Evolutionary conservation across 345 rosid species (phyloP).

Genomic region (Aethionema arabicum): DNA sequence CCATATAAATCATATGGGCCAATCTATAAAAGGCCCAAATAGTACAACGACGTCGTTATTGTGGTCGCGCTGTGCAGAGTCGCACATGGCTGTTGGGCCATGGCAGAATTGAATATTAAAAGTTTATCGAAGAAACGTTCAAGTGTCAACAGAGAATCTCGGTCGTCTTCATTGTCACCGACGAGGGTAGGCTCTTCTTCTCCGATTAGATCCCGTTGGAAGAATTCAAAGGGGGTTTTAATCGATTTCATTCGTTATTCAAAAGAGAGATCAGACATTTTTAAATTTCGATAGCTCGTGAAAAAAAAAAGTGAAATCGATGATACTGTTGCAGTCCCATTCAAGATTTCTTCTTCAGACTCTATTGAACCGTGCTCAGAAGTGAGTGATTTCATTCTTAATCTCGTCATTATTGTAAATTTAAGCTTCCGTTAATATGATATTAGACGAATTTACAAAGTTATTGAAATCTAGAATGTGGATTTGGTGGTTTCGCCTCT

Average conservation of each 20-base stretch:
- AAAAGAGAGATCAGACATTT: background rate
- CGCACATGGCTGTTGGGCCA: background rate
- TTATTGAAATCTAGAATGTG: background rate
- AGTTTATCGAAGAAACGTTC: conserved; percentile 34
- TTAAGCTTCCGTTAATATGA: background rate
- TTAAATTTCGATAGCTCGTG: background rate
- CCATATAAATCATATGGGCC: background rate
- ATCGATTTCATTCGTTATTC: background rate
- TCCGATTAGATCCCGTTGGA: conserved; percentile 30
- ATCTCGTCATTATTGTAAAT: background rate
- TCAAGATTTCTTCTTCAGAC: conserved; percentile 94
- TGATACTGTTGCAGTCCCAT: conserved; percentile 87
- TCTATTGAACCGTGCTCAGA: conserved; percentile 67
- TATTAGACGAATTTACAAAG: background rate
- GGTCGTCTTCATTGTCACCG: conserved; percentile 36
- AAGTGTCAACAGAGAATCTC: conserved; percentile 37
- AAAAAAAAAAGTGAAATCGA: conserved; percentile 30
- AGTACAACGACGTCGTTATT: background rate
- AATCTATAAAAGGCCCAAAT: background rate
- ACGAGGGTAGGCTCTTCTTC: conserved; percentile 24
- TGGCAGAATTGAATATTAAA: background rate
- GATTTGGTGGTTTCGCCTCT: background rate
- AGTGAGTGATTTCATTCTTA: conserved; percentile 43
- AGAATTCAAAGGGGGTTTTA: background rate
- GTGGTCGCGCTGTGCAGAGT: no score